These are phyloP conservation scores for Fusarium duplospermum DNA, from an alignment of 2,329 filamentous ascomycete genomes.

Conservation along the genomic window DNA sequence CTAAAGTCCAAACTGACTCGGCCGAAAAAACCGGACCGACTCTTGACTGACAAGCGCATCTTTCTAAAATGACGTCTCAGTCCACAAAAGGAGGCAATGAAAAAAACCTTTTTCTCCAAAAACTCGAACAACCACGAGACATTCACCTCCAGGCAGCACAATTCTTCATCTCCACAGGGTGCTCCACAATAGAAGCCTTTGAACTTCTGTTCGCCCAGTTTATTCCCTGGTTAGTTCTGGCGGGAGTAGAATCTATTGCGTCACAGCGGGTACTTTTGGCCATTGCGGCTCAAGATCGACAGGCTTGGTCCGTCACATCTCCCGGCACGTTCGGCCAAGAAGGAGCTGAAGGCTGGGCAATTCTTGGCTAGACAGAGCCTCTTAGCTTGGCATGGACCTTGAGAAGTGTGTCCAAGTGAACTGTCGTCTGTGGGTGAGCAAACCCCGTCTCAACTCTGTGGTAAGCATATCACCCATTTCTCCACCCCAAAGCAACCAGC, in stretches of 20 bases:
- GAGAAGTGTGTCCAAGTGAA: neutral
- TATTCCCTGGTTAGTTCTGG: constrained; percentile 1
- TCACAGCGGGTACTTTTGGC: neutral
- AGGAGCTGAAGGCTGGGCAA: neutral
- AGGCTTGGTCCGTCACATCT: neutral
- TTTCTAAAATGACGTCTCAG: neutral
- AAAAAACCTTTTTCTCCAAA: neutral
- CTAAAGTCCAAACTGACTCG: neutral
- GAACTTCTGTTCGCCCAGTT: neutral
- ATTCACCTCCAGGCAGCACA: constrained; percentile 2
- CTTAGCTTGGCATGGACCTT: neutral
- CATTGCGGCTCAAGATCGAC: neutral
- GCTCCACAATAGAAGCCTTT: neutral
- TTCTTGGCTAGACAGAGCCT: neutral
- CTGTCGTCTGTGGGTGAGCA: neutral
- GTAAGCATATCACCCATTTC: neutral
- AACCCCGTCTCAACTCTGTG: neutral
- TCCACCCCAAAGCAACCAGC: neutral
- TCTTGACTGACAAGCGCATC: neutral
- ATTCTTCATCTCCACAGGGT: constrained; percentile 1
- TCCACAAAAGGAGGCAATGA: neutral
- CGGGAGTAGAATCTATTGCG: neutral
- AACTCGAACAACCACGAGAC: neutral
- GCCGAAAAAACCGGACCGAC: neutral
- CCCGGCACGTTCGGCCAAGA: neutral